Conservation (phyloP, 306 rosid genomes). For the Vachellia pachyceras region DNA sequence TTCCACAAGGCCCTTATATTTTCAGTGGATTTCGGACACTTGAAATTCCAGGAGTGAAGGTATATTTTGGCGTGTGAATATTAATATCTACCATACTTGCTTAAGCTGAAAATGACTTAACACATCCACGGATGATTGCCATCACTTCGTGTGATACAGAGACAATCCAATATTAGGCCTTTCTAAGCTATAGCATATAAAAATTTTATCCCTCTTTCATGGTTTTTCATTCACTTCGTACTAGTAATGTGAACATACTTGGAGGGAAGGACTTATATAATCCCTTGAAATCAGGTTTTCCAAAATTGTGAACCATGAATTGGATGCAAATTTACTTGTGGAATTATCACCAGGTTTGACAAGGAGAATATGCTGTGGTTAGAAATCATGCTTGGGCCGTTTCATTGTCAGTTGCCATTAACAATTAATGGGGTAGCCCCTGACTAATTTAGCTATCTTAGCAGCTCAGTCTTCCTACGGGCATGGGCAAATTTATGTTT, state of each 20-base stretch:
- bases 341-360: background rate
- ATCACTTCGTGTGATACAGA: background rate
- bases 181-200: background rate
- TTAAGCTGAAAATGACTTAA: background rate
- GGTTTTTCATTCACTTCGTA: constrained; percentile 1
- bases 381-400: background rate
- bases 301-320: background rate
- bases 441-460: background rate
- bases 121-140: background rate
- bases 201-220: constrained; percentile 15
- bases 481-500: background rate
- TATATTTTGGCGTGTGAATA: constrained; percentile 34
- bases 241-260: background rate
- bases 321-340: background rate
- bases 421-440: background rate
- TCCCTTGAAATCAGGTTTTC: background rate
- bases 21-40: constrained; percentile 82
- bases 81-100: constrained; percentile 23
- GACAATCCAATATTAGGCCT: background rate
- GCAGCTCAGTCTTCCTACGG: background rate
- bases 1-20: constrained; percentile 88
- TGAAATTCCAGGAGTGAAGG: constrained; percentile 89
- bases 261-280: background rate
- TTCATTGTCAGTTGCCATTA: background rate
- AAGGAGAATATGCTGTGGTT: background rate